phyloP scores from a whole-genome alignment of 83 land plant species.

The Diphasiastrum complanatum region DNA sequence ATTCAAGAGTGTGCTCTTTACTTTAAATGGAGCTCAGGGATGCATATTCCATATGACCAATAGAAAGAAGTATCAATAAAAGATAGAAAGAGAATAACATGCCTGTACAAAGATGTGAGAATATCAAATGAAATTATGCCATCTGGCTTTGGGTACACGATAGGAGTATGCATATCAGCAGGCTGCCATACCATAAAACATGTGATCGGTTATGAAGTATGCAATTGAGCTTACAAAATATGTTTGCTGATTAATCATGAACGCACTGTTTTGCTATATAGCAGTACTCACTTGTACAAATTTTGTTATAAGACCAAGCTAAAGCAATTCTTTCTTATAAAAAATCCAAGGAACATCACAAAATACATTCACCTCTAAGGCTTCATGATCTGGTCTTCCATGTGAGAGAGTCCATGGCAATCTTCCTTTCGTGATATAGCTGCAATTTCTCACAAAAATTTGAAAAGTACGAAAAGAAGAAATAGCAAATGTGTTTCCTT shows the following conservation, averaged over 20 bases:
- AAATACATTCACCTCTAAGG: slow-evolving; percentile 50
- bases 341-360: background rate
- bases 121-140: slow-evolving; percentile 77
- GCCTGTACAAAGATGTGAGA: slow-evolving; percentile 89
- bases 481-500: no score
- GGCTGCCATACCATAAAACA: slow-evolving; percentile 30
- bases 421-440: slow-evolving; percentile 64
- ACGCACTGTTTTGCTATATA: no score
- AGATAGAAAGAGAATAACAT: background rate
- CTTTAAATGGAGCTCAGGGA: no score
- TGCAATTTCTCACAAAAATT: slow-evolving; percentile 20
- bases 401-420: slow-evolving; percentile 72
- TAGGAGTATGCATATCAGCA: slow-evolving; percentile 54
- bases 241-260: background rate
- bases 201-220: background rate
- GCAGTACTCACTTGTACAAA: no score
- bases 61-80: no score
- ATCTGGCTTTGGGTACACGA: slow-evolving; percentile 77
- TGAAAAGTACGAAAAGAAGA: background rate
- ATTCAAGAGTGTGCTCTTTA: no score
- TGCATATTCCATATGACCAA: no score
- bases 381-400: slow-evolving; percentile 84
- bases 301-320: no score
- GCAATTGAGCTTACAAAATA: background rate
- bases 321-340: background rate